Percentiles rank a stretch among this genome's conserved stretches.
phyloP scores from a whole-genome alignment of 805 yeast genomes.

The Tetrapisispora pingtungensis region DNA sequence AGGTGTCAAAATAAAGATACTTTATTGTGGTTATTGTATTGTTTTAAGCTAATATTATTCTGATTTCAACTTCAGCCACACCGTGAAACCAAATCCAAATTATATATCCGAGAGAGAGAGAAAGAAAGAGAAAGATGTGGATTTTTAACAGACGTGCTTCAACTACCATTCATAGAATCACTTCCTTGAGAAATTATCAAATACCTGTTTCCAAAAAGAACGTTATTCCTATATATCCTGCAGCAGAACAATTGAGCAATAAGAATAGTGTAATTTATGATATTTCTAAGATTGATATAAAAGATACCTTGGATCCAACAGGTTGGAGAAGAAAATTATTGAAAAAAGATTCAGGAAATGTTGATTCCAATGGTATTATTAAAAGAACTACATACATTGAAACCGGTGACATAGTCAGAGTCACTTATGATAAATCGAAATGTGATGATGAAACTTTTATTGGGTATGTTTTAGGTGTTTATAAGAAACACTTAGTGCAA shows the following conservation, averaged over 20 bases:
- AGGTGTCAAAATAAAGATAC: too few species aligned
- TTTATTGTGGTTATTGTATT: too few species aligned
- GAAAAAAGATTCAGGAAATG: constrained; percentile 15
- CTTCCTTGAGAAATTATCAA: neutral
- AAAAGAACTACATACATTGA: constrained; percentile 34
- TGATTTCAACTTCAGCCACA: too few species aligned
- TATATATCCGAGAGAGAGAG: too few species aligned
- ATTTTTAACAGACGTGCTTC: neutral
- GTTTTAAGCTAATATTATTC: too few species aligned
- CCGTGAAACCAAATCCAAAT: too few species aligned
- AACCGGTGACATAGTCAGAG: constrained; percentile 75
- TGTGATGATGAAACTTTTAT: constrained; percentile 51
- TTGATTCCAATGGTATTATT: constrained; percentile 28
- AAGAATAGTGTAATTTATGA: constrained; percentile 4
- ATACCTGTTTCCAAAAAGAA: neutral
- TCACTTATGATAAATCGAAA: constrained; percentile 51
- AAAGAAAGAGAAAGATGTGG: neutral
- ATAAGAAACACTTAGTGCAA: constrained; percentile 46
- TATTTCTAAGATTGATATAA: constrained; percentile 34
- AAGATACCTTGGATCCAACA: constrained; percentile 54
- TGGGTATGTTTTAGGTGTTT: constrained; percentile 73
- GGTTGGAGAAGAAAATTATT: constrained; percentile 57
- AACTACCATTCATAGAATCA: neutral
- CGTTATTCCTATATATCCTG: constrained; percentile 3
- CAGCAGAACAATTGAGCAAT: neutral